phyloP scores from a whole-genome alignment of 2,329 filamentous ascomycete genomes.

The Aspergillus terreus region DNA sequence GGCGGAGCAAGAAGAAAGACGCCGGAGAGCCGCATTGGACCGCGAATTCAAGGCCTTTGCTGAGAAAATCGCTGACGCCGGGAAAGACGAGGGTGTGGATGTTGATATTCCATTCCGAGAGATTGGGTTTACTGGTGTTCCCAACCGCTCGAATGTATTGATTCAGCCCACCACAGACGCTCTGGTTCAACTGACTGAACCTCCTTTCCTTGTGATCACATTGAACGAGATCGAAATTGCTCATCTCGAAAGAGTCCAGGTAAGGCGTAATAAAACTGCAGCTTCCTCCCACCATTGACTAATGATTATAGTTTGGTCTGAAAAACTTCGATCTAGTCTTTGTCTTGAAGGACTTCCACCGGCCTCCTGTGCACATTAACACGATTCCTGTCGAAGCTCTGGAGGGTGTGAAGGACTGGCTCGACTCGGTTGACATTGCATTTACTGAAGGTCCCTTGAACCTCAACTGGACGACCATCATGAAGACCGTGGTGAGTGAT shows the following conservation, averaged over 20 bases:
- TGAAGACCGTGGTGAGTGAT: conserved; percentile 96
- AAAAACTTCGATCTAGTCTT: conserved; percentile 99
- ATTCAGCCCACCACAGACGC: conserved; percentile 97
- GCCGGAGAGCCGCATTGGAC: conserved; percentile 86
- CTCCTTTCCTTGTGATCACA: conserved; percentile 92
- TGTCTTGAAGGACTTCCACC: conserved; percentile 94
- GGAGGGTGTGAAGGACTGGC: conserved; percentile 95
- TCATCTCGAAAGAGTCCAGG: conserved; percentile 85
- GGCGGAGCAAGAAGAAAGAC: conserved; percentile 93
- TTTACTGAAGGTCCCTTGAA: conserved; percentile 94
- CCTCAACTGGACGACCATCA: conserved; percentile 97
- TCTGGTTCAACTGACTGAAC: conserved; percentile 92
- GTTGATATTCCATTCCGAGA: conserved; percentile 97
- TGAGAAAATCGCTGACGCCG: conserved; percentile 95
- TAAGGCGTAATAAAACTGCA: conserved; percentile 19
- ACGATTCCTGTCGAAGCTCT: conserved; percentile 95
- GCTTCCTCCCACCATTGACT: conserved; percentile 11
- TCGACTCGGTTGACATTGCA: conserved; percentile 92
- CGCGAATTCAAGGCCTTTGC: conserved; percentile 94
- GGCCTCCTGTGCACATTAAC: conserved; percentile 91
- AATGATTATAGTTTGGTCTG: conserved; percentile 71
- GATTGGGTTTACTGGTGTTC: conserved; percentile 93
- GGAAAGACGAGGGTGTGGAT: conserved; percentile 82
- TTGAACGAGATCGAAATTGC: conserved; percentile 95
- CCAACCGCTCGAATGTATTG: conserved; percentile 90